Evolutionary conservation across 2,329 filamentous ascomycete species (phyloP), one percentile per base, ranked within the genome.

Genomic region (Diaporthe vexans): DNA sequence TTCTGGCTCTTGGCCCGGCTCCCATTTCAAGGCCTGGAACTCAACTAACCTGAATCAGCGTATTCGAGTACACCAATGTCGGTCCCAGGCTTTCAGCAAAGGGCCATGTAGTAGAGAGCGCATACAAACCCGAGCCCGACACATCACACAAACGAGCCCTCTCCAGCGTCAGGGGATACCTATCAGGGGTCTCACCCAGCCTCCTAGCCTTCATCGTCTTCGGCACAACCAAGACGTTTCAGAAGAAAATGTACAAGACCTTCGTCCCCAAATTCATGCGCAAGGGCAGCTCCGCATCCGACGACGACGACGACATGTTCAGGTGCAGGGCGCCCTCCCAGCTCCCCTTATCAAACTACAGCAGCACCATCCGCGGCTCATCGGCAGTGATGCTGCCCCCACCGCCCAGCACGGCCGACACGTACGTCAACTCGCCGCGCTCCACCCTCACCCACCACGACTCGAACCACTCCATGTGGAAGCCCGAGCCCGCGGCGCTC

Each of bases 81-180:
- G 33, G 29, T 7, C 61, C 73, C 43, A 73, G 67, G 48, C 37
- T 76, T 10, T 24, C 33, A 7, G 73, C 68, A 19, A 71, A 56
- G 11, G 61, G 52, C 10, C 54, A 59, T 17, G 88, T 79, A 67
- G 75, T 84, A 80, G 77, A 84, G 83, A 76, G 87, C 81, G 72
- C 74, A 29, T n/a, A 67, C 68, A 67, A 72, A n/a, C 43, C 57
- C 35, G 69, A 58, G 11, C 76, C 76, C 9, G 72, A 76, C 65
- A 35, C 71, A 21, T 73, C 68, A 33, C 26, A 46, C 35, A 40
- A 52, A 10, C 74, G 74, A 13, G 76, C 76, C 0, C 69, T 72
- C 21, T 56, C 72, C 37, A 74, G 71, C 56, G 73, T 76, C n/a
- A 72, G 59, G 24, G 73, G 73, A 33, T 81, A 80, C 51, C 75